These are phyloP conservation scores for Penicillium cataractarum DNA, from an alignment of 495 filamentous ascomycete genomes.

Conservation along the genomic window DNA sequence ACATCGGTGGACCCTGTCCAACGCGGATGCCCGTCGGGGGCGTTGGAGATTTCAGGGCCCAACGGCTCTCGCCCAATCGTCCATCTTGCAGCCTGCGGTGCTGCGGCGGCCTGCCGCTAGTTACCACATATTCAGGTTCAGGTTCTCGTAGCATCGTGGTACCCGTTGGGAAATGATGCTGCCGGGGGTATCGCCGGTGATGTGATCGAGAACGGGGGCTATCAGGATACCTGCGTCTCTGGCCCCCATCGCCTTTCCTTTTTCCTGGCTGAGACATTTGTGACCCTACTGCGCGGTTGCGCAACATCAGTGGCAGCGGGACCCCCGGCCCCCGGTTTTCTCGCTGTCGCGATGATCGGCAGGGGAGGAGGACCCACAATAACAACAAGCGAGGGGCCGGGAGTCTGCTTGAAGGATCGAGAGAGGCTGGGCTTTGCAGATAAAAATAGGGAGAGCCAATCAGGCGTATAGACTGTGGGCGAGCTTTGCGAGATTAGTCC, in stretches of 20 bases:
- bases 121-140: neutral
- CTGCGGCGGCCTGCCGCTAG: constrained; percentile 2
- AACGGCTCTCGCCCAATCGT: neutral
- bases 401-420: neutral
- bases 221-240: neutral
- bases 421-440: neutral
- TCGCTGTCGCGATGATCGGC: constrained; percentile 5
- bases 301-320: neutral
- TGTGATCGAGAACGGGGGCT: neutral
- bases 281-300: neutral
- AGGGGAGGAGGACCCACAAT: constrained; percentile 3
- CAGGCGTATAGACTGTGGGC: neutral
- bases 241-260: neutral
- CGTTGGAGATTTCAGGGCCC: constrained; percentile 1
- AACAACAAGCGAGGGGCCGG: constrained; percentile 1
- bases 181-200: neutral
- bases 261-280: neutral
- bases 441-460: neutral
- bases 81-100: constrained; percentile 1
- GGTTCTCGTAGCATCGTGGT: neutral
- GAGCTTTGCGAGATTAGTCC: neutral
- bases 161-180: neutral
- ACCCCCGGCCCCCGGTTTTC: neutral
- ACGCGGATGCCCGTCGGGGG: constrained; percentile 10
- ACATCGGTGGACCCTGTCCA: constrained; percentile 3